Conservation (phyloP, 106 monocot genomes). For the Acorus calamus region DNA sequence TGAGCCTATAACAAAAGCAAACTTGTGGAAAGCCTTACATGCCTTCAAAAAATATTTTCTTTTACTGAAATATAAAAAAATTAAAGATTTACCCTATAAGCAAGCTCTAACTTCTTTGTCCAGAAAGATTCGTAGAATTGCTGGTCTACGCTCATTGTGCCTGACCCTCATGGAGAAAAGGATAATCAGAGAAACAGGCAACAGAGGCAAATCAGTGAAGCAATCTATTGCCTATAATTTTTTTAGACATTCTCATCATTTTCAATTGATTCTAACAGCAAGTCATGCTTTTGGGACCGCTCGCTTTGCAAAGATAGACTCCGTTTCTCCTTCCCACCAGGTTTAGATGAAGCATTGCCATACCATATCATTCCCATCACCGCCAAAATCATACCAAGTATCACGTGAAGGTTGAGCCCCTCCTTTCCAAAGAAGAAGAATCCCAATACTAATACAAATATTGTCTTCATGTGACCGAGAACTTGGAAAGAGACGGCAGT, state of each 20-base stretch:
- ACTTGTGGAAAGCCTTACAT: too few species aligned
- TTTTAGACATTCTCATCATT: conserved; percentile 33
- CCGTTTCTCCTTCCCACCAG: conserved; percentile 55
- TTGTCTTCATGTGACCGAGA: conserved; percentile 71
- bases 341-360: conserved; percentile 58
- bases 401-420: conserved; percentile 57
- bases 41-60: too few species aligned
- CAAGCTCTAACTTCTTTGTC: too few species aligned
- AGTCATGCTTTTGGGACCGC: conserved; percentile 36
- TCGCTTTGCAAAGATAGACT: conserved; percentile 28
- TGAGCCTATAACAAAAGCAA: too few species aligned
- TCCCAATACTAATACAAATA: conserved; percentile 40
- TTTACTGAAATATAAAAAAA: too few species aligned
- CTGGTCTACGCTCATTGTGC: too few species aligned
- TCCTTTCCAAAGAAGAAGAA: conserved; percentile 60
- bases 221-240: background rate
- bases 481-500: conserved; percentile 72
- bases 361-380: conserved; percentile 71
- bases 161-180: too few species aligned
- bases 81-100: too few species aligned
- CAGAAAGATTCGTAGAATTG: too few species aligned
- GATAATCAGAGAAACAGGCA: too few species aligned
- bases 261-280: conserved; percentile 17
- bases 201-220: too few species aligned
- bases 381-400: conserved; percentile 59